Evolutionary conservation across 768 basidiomycete species (phyloP).

Genomic region (Lanmaoa rubissima): DNA sequence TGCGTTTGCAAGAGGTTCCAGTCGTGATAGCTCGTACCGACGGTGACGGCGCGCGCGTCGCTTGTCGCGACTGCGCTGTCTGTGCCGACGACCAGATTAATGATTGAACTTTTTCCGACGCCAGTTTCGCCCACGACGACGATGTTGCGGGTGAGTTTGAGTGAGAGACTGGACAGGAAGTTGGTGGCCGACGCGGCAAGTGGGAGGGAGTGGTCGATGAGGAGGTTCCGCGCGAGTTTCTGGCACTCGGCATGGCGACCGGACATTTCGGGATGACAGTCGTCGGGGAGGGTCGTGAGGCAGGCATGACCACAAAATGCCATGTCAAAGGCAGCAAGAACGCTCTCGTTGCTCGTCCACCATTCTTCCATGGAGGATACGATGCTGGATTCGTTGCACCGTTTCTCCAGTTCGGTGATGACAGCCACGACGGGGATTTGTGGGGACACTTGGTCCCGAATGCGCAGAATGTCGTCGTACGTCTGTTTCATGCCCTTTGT

Average conservation of each 20-base stretch:
- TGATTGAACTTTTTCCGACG: constrained; percentile 23
- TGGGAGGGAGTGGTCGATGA: constrained; percentile 22
- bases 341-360: constrained; percentile 14
- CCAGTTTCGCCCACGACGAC: constrained; percentile 42
- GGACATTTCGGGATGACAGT: constrained; percentile 15
- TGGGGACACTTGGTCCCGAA: constrained; percentile 21
- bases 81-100: constrained; percentile 17
- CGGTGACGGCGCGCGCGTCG: constrained; percentile 18
- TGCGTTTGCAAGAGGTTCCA: constrained; percentile 21
- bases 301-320: constrained; percentile 20
- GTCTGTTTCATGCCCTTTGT: constrained; percentile 24
- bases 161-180: constrained; percentile 7
- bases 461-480: constrained; percentile 14
- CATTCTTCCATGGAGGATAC: constrained; percentile 24
- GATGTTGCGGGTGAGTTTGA: constrained; percentile 29
- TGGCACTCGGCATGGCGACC: constrained; percentile 20
- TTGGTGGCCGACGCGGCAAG: constrained; percentile 1
- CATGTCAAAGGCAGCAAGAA: constrained; percentile 10
- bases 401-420: constrained; percentile 27
- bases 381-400: constrained; percentile 7
- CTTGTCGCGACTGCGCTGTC: constrained; percentile 17
- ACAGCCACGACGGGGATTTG: constrained; percentile 25
- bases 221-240: constrained; percentile 20
- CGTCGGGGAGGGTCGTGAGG: constrained; percentile 23
- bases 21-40: constrained; percentile 23